A percentile compares a stretch with the other conserved stretches of the same genome.
Conservation (phyloP, 352 stramenopile genomes). For the Globisporangium yorkense region DNA sequence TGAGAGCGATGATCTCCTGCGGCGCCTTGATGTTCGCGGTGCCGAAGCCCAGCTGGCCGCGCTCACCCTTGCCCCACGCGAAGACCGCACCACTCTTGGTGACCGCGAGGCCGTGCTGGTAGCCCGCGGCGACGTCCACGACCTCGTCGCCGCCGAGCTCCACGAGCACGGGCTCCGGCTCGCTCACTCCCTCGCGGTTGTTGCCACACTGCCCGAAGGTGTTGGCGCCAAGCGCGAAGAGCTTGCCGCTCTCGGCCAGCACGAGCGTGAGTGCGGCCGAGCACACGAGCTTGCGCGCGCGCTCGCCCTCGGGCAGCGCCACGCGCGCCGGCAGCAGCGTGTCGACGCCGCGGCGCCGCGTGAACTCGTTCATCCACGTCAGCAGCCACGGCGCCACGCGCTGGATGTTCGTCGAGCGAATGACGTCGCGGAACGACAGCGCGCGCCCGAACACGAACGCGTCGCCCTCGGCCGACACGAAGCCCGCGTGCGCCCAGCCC, state of each 20-base stretch:
- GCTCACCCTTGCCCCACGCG: conserved; percentile 80
- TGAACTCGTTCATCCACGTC: conserved; percentile 68
- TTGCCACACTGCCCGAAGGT: conserved; percentile 75
- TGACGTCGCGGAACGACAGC: conserved; percentile 81
- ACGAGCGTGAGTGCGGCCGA: conserved; percentile 74
- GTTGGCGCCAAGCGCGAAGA: conserved; percentile 80
- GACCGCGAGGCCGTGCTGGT: conserved; percentile 72
- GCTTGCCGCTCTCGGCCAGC: conserved; percentile 66
- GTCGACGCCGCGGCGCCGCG: conserved; percentile 51
- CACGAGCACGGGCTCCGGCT: conserved; percentile 46
- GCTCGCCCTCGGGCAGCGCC: conserved; percentile 50
- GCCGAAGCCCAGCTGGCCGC: conserved; percentile 75
- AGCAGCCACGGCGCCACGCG: conserved; percentile 68
- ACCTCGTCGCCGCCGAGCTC: conserved; percentile 64
- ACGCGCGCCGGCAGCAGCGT: conserved; percentile 50
- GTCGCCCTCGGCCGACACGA: conserved; percentile 59
- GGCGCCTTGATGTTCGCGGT: conserved; percentile 64
- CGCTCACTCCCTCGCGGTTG: conserved; percentile 53
- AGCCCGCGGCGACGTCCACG: conserved; percentile 65
- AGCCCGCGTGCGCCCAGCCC: conserved; percentile 74
- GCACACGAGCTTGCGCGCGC: conserved; percentile 76
- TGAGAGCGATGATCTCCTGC: conserved; percentile 75
- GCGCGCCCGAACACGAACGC: conserved; percentile 75
- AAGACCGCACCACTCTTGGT: conserved; percentile 66
- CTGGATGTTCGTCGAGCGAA: conserved; percentile 81